Percentiles rank a stretch among this genome's conserved stretches.
Evolutionary conservation across 768 basidiomycete genomes (phyloP).

Genomic region (Boletus tylopilopsis): DNA sequence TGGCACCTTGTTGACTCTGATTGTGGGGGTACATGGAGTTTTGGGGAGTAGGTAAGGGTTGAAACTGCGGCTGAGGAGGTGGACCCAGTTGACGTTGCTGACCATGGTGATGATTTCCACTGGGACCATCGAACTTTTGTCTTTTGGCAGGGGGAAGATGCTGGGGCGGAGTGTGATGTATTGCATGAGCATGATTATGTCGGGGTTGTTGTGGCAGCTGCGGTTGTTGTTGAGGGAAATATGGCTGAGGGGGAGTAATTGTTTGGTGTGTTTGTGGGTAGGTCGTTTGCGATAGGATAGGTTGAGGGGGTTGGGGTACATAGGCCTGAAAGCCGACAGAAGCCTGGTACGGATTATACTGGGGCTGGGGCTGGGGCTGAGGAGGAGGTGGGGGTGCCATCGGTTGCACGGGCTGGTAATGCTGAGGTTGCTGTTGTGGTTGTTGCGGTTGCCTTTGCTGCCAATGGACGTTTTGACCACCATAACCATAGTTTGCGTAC

Average conservation of each 20-base stretch:
- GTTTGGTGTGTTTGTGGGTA: constrained; percentile 42
- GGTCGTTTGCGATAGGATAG: constrained; percentile 46
- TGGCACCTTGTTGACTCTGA: constrained; percentile 42
- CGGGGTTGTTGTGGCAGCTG: constrained; percentile 42
- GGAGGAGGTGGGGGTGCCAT: constrained; percentile 51
- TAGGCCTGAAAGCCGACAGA: constrained; percentile 63
- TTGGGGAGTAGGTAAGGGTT: constrained; percentile 29
- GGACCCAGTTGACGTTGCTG: constrained; percentile 45
- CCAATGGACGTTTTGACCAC: constrained; percentile 59
- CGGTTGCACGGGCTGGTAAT: constrained; percentile 46
- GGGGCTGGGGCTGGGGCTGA: constrained; percentile 54
- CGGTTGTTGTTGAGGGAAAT: constrained; percentile 37
- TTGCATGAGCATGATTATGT: constrained; percentile 45
- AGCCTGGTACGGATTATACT: constrained; percentile 76
- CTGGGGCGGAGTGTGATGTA: constrained; percentile 67
- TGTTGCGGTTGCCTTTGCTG: constrained; percentile 67
- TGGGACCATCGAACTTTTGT: constrained; percentile 82
- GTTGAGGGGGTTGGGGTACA: constrained; percentile 56
- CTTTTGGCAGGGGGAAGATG: constrained; percentile 91
- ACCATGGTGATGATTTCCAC: constrained; percentile 37
- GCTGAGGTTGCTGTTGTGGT: constrained; percentile 44
- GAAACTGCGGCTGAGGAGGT: constrained; percentile 62
- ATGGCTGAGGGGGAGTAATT: constrained; percentile 39
- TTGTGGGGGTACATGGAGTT: constrained; percentile 29
- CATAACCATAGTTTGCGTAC: constrained; percentile 92